Conservation (phyloP, 306 rosid genomes). For the Quercus mongolica region DNA sequence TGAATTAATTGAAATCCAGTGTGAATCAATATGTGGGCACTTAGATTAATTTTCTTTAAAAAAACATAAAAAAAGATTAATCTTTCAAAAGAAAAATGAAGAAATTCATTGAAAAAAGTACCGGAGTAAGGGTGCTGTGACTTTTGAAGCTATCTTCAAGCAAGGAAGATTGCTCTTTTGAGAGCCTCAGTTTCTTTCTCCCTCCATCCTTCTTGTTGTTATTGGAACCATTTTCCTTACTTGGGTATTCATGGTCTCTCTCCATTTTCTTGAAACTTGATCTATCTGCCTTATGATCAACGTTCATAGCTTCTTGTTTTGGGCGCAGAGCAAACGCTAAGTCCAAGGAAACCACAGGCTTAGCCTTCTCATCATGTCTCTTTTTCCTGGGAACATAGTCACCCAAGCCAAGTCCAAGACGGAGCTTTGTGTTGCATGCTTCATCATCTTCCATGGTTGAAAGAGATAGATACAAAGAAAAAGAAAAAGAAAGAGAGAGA, state of each 20-base stretch:
- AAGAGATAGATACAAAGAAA: slow-evolving; percentile 1
- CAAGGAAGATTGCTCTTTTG: slow-evolving; percentile 62
- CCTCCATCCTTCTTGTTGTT: background rate
- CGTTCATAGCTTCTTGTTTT: slow-evolving; percentile 20
- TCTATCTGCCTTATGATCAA: slow-evolving; percentile 2
- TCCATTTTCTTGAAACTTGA: slow-evolving; percentile 14
- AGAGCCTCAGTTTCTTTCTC: slow-evolving; percentile 70
- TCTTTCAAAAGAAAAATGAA: background rate
- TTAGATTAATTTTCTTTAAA: background rate
- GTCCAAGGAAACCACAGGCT: slow-evolving; percentile 26
- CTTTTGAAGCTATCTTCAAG: slow-evolving; percentile 72
- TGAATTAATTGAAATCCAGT: too few species aligned
- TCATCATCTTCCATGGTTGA: slow-evolving; percentile 47
- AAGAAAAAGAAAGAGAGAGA: background rate
- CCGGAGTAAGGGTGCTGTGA: slow-evolving; percentile 63
- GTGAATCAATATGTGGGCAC: background rate
- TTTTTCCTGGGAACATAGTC: slow-evolving; percentile 32
- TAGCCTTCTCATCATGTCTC: slow-evolving; percentile 9
- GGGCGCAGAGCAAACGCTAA: slow-evolving; percentile 39
- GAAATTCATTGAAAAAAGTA: background rate
- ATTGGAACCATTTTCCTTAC: slow-evolving; percentile 7
- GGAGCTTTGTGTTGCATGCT: slow-evolving; percentile 48
- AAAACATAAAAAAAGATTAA: background rate
- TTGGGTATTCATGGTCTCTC: background rate
- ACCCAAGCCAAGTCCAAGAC: slow-evolving; percentile 56